These are phyloP conservation scores for Craterostigma plantagineum DNA, from an alignment of 257 asterid genomes.

Conservation along the genomic window DNA sequence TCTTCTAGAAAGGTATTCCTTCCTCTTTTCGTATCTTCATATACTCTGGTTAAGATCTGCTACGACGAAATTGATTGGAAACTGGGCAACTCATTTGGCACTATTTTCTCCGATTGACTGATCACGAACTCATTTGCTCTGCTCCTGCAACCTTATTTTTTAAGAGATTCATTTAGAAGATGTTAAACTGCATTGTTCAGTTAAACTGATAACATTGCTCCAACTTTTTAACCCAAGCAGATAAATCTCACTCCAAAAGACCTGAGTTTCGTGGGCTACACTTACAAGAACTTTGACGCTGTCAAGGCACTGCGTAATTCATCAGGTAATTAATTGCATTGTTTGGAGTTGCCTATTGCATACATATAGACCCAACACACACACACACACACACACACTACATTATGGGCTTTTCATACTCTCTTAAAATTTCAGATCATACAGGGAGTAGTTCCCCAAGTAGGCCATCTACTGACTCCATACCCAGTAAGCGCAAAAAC, in stretches of 20 bases:
- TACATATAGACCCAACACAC: background rate
- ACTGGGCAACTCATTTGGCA: background rate
- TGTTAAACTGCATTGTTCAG: conserved; percentile 1
- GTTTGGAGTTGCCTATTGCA: too few species aligned
- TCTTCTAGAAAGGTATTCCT: conserved; percentile 64
- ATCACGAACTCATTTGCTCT: too few species aligned
- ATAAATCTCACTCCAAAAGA: conserved; percentile 66
- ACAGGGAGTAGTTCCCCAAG: too few species aligned
- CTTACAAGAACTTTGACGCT: conserved; percentile 92
- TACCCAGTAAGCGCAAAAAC: too few species aligned
- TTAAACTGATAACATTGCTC: too few species aligned
- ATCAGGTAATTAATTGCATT: conserved; percentile 48
- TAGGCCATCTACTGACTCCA: too few species aligned
- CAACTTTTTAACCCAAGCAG: conserved; percentile 13
- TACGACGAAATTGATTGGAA: background rate
- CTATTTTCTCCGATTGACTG: background rate
- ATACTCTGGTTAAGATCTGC: conserved; percentile 3
- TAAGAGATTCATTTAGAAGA: too few species aligned
- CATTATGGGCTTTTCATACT: background rate
- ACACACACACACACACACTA: too few species aligned
- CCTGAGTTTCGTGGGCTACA: conserved; percentile 89
- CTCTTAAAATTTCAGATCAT: background rate
- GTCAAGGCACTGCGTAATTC: conserved; percentile 72
- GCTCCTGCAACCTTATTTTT: too few species aligned
- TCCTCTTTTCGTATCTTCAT: background rate